Evolutionary conservation across 768 basidiomycete genomes (phyloP), one percentile per base, ranked within the genome.

Genomic region (Naganishia antarctica): DNA sequence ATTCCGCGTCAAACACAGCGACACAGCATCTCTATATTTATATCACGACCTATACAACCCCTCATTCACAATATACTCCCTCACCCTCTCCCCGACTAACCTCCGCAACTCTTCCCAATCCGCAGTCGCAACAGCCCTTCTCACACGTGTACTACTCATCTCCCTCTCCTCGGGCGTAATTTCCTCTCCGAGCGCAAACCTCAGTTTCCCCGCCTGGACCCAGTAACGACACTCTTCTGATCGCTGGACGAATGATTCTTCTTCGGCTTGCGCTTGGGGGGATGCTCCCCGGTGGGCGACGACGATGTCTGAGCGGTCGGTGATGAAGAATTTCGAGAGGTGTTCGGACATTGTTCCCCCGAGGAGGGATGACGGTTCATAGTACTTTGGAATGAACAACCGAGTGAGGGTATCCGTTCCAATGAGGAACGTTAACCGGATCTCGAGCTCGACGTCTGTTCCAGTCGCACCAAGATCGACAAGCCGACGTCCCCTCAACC

Each of bases 401-500:
- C 92, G 85, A 62, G 85, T 83, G 48, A 97, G 82, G 1, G 93
- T 97, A 73, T 96, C 93, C 47, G 84, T 82, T 6, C 93, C 92
- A 63, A 90, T 79, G 28, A 91, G 78, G 74, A 91, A 91, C 1
- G 83, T 83, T 21, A 92, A 77, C 64, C 83, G 81, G 3, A 81
- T 74, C 66, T 37, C 34, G 1, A 66, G 58, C 3, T 37, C 18
- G 16, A 41, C 34, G 12, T 23, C 18, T 13, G 43, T 5, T 59
- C 53, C 28, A 34, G 28, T 23, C 5, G 31, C 8, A 28, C 32
- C 25, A 12, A 32, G 51, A 6, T 31, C 32, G 29, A 4, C 9
- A 21, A 31, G n/a, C 41, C 31, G 13, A 32, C 43, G 44, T 61
- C 49, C 60, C 34, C 16, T 40, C 11, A 34, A 46, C 74, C 66